A percentile compares a stretch with the other conserved stretches of the same genome.
These are phyloP conservation scores for Huntiella omanensis DNA, from an alignment of 2,329 filamentous ascomycete genomes.

Conservation along the genomic window DNA sequence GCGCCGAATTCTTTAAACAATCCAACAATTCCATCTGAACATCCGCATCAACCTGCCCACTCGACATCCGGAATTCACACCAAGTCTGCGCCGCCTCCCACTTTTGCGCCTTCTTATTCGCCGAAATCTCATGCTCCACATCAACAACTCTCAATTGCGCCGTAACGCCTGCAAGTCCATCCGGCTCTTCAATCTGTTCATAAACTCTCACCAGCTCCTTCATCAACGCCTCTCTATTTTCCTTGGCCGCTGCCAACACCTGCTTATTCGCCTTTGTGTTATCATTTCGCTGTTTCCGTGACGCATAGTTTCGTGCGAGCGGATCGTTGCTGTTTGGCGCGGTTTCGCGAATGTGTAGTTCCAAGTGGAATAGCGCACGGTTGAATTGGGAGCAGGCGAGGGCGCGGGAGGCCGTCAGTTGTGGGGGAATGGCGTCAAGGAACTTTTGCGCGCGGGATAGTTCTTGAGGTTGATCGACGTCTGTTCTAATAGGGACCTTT, in stretches of 20 bases:
- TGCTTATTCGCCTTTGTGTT: no score
- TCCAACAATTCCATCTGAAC: constrained; percentile 68
- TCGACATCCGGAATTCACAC: constrained; percentile 80
- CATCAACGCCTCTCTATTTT: constrained; percentile 30
- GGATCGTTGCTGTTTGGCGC: constrained; percentile 2
- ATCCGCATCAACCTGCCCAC: constrained; percentile 57
- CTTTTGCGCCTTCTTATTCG: constrained; percentile 78
- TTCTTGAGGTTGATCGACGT: constrained; percentile 25
- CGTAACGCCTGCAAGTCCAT: constrained; percentile 88
- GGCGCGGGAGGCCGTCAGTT: constrained; percentile 61
- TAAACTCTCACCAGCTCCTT: constrained; percentile 83
- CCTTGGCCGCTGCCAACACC: constrained; percentile 23
- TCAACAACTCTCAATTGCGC: constrained; percentile 72
- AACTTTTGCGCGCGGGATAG: constrained; percentile 30
- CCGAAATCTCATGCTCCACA: constrained; percentile 80
- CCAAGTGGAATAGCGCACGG: constrained; percentile 81
- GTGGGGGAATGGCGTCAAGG: constrained; percentile 46
- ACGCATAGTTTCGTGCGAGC: not conserved
- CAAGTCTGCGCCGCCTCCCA: constrained; percentile 94
- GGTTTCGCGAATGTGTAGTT: constrained; percentile 55
- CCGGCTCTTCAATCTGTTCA: constrained; percentile 91
- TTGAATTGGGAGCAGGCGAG: constrained; percentile 91
- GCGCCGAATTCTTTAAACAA: constrained; percentile 87
- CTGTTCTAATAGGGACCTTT: constrained; percentile 24
- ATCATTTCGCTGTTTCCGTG: not conserved